Base-by-base conservation (phyloP, 305 asterid species). In the Solanum hybrid region DNA sequence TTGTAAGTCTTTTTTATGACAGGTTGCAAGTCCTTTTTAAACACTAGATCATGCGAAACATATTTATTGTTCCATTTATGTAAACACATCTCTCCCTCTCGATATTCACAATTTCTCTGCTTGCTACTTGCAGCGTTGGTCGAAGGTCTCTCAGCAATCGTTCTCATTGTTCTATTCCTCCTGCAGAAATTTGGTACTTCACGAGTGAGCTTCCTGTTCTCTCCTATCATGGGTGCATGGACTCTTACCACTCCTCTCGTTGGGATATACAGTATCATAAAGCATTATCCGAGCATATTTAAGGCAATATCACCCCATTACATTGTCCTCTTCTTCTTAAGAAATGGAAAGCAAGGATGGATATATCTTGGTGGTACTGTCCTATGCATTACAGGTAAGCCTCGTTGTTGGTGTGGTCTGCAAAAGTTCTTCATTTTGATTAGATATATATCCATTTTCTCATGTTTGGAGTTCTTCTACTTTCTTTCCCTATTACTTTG, bases 201-300 rank as follows among this genome's bases (percentile, higher is more conserved):
- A 29, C 90, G 93, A 90, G 95, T 92, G 92, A 92, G 95, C 82
- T 91, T 93, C 85, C 92, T 93, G 77, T 92, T 92, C 89, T 93
- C 95, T 88, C 95, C 94, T 73, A 92, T 93, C 89, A 92, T 93
- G 95, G 91, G 93, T 37, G 84, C 93, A 79, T 93, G 95, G 95
- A 92, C 95, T 24, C 27, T 93, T 61, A 76, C 93, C 14, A 93
- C 94, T 84, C 95, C 95, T 45, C 83, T 92, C 45, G 91, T 92
- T 20, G 95, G 95, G 88, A 80, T 93, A 87, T 93, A 93, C 76
- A 93, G 94, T 57, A 92, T 92, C 87, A 88, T 90, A 24, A 90
- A 92, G 89, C 90, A 93, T 83, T 93, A 93, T 75, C 95, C 95
- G 10, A 38, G 92, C 34, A 92, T 93, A 80, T 93, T 88, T 70